Base-by-base conservation (phyloP, 139 green algal genomes). In the Chlorella sp. region DNA sequence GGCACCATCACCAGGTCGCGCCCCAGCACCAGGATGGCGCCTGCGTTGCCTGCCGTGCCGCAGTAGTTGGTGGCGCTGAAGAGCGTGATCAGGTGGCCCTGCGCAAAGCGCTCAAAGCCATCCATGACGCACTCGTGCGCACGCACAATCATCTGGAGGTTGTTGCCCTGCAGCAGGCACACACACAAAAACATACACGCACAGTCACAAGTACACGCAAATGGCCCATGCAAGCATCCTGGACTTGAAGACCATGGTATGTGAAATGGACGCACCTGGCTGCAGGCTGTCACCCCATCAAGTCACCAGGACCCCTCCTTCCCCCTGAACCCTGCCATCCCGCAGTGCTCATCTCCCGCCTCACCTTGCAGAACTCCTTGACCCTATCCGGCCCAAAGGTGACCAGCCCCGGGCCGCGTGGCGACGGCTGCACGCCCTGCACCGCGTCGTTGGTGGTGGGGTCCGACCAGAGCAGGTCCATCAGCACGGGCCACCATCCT, bases 51-150 rank as follows among this genome's bases (percentile, higher is more conserved):
- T 29, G 80, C 76, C 3, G 95, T 98, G 68, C 95, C 95, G 77
- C 95, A 99, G 86, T 99, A 99, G 83, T 99, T 99, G 66, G 95
- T 99, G 33, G 95, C 95, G 36, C 84, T 94, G 85, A 99, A 99
- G 2, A 99, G 86, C 1, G 94, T 99, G 79, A 97, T 97, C 33
- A 97, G 87, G 77, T 96, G 92, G 65, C 91, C 91, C 73, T 96
- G 89, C 0, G 95, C 95, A 81, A 99, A 99, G 66, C 95, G 90
- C 87, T 99, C 95, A 79, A 99, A 99, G 71, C 95, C 95, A 73
- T 99, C 95, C 95, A 99, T 99, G 29, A 99, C 95, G 74, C 95
- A 99, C 91, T 99, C 95, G 85, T 99, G 95, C 49, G 95, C 95
- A 23, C 95, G 88, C 70, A 99, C 90, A 61, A 99, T 99, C 91